Evolutionary conservation across 352 stramenopile species (phyloP).

Genomic region (Discostella stelligera): DNA sequence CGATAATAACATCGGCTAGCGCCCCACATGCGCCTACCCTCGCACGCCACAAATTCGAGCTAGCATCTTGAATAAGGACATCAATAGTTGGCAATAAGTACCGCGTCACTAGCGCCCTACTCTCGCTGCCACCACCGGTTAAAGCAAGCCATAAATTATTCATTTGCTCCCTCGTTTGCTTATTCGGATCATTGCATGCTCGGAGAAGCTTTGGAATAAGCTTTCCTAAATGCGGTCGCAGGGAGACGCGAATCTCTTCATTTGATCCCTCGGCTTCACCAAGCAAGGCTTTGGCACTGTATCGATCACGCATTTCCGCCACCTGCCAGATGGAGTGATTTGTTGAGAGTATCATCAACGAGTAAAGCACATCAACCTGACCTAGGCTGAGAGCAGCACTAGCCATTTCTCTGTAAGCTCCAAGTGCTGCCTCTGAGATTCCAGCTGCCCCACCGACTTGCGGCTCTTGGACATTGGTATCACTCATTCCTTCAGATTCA

Average conservation of each 20-base stretch:
- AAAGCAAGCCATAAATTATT: constrained; percentile 73
- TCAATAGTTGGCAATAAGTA: constrained; percentile 75
- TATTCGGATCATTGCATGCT: constrained; percentile 77
- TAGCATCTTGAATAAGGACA: constrained; percentile 68
- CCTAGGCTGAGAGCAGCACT: constrained; percentile 55
- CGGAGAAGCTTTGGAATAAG: constrained; percentile 73
- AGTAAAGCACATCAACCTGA: constrained; percentile 73
- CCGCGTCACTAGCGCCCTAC: constrained; percentile 58
- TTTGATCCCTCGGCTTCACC: constrained; percentile 53
- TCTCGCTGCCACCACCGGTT: constrained; percentile 75
- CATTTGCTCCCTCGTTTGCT: constrained; percentile 81
- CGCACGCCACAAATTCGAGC: constrained; percentile 72
- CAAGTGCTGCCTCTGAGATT: constrained; percentile 71
- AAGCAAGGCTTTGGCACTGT: constrained; percentile 65
- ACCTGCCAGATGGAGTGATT: constrained; percentile 69
- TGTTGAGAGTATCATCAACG: constrained; percentile 73
- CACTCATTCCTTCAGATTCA: constrained; percentile 35
- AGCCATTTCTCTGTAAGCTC: constrained; percentile 80
- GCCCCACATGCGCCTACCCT: constrained; percentile 67
- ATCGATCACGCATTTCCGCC: constrained; percentile 53
- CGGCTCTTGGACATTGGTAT: constrained; percentile 12
- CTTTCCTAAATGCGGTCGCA: constrained; percentile 72
- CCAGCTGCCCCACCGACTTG: constrained; percentile 71
- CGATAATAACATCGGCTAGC: constrained; percentile 76
- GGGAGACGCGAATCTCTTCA: constrained; percentile 57